Base-by-base conservation (phyloP, 1,139 yeast species). In the Yamadazyma epiphylla region DNA sequence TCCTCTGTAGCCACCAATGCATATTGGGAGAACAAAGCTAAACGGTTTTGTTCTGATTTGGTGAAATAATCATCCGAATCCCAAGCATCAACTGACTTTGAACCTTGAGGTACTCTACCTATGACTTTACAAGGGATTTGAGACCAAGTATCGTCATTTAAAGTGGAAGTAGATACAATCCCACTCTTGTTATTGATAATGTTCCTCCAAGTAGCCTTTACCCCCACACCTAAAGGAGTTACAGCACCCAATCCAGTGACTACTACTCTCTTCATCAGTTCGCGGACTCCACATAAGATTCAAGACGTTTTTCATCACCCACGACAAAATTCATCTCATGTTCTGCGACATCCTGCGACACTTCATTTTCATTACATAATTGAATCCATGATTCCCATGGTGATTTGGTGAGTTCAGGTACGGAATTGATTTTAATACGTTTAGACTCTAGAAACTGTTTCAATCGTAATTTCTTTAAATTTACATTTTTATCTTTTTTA, bases 211-310 rank as follows among this genome's bases (percentile, higher is more conserved):
- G 76, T 59, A 11, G 53, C 55, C 11, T 49, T 47, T 4, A 66
- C 70, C 1, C 89, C 91, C 3, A 79, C 77, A 0, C 96, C 98
- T 5, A 91, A 59, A 0, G 98, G 98, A 1, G 94, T 75, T 2
- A 89, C 75, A 24, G 84, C 58, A 0, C 97, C 98, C 11, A 89
- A 53, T 0, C 98, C 98, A 0, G 98, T 91, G 1, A 91, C 80
- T 1, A 91, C 97, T 1, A 89, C 96, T 54, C 95, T 43, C 17
- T 51, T 37, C 57, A 46, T 51, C 24, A 15, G 14, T n/a, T 24
- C 12, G n/a, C 5, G 4, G 8, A 6, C 5, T 44, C 45, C 27
- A 46, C 20, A 38, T 64, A 65, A 28, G 57, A 45, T 26, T 48
- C 51, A 19, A 53, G 44, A 29, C 74, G 43, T 41, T 68, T 68